Evolutionary conservation across 129 eudicot species (phyloP), one percentile per base, ranked within the genome.

Genomic region (Artemisia tridentata): DNA sequence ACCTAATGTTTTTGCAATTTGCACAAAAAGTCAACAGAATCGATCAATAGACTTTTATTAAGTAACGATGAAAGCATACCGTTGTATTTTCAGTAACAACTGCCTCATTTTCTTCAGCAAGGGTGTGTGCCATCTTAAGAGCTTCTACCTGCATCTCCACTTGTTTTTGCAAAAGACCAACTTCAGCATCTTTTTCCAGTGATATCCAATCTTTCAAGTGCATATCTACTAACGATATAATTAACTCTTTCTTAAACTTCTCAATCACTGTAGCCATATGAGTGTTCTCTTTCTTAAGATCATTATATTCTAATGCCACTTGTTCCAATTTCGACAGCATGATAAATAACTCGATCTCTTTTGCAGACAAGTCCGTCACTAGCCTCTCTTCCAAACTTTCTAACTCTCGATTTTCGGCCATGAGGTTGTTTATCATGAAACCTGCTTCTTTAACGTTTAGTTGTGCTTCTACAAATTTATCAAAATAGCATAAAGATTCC

Each of bases 401-500:
- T n/a, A n/a, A n/a, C n/a, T n/a, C n/a, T n/a, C n/a, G n/a, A n/a
- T n/a, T n/a, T n/a, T 87, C 88, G 19, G 87, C 76, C 86, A 88
- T 68, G 73, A 91, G 73, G 71, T 85, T 85, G 66, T 86, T 88
- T 77, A 91, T 79, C 90, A 84, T 80, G n/a, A 76, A 75, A 76
- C 84, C 92, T 54, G 92, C 90, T 76, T 91, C 96, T 47, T 75
- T 73, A 77, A 77, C 76, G 63, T 86, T 86, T 41, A 77, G 80
- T 67, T 80, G 90, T 27, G 73, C 82, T 72, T 89, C 96, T 70
- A 72, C 83, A 73, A 86, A 82, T 81, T 85, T 86, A 43, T 84
- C 84, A 38, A 84, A 78, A 65, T 82, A 19, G 38, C 92, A 84
- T 38, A 81, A 80, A 56, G 86, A 86, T 65, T 86, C 92, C n/a